These are phyloP conservation scores for Phylloporus sp. DNA, from an alignment of 768 basidiomycete genomes.

Conservation along the genomic window DNA sequence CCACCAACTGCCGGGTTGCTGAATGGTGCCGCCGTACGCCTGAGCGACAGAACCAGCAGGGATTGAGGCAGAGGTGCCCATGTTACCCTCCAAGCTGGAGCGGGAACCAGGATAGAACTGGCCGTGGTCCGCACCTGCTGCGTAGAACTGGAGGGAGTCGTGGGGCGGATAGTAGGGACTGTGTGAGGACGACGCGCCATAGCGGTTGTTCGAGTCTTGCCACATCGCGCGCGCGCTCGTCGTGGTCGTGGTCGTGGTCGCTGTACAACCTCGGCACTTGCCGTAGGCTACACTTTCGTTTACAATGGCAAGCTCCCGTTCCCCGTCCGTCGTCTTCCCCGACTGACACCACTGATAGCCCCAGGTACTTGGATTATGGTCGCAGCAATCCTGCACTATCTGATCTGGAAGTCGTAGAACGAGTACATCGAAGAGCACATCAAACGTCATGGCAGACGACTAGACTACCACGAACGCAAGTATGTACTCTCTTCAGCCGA, in stretches of 20 bases:
- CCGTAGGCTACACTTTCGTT: conserved; percentile 12
- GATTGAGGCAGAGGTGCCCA: conserved; percentile 51
- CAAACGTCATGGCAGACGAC: conserved; percentile 90
- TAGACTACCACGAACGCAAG: conserved; percentile 96
- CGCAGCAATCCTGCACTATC: not conserved
- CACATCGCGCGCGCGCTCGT: conserved; percentile 46
- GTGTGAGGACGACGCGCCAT: conserved; percentile 56
- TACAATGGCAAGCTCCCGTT: conserved; percentile 25
- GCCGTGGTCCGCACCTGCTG: conserved; percentile 53
- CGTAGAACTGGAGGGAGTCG: conserved; percentile 73
- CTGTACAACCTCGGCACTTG: conserved; percentile 22
- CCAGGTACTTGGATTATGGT: conserved; percentile 43
- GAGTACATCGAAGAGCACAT: conserved; percentile 99
- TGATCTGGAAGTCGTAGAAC: conserved; percentile 53
- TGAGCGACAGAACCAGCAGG: conserved; percentile 41
- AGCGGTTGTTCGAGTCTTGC: conserved; percentile 63
- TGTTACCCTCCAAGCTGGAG: conserved; percentile 72
- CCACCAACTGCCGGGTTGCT: conserved; percentile 80
- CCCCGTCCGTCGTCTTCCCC: not conserved
- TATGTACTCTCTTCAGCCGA: conserved; percentile 37
- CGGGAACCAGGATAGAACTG: conserved; percentile 66
- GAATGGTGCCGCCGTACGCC: conserved; percentile 68
- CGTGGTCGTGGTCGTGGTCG: conserved; percentile 11
- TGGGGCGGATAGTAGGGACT: conserved; percentile 46
- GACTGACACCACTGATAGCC: conserved; percentile 41